Percentiles rank a stretch among this genome's conserved stretches.
phyloP scores from a whole-genome alignment of 768 basidiomycete genomes.

The Mycena amicta region DNA sequence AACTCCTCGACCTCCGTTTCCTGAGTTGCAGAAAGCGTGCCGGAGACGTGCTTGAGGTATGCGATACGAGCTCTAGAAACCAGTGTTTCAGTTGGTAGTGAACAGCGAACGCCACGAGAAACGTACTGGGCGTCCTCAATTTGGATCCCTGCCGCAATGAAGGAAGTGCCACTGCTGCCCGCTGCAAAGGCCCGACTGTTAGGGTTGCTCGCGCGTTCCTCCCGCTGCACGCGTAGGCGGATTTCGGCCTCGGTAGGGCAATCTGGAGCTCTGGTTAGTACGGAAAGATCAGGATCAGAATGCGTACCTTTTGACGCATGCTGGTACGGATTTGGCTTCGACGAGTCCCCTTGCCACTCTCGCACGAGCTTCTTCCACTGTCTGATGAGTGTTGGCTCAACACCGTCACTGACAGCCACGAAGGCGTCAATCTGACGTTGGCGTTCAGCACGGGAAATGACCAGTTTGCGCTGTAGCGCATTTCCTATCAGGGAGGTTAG shows the following conservation, averaged over 20 bases:
- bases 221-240: neutral
- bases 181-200: neutral
- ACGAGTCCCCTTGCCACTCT: neutral
- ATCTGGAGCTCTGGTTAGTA: neutral
- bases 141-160: neutral
- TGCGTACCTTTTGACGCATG: neutral
- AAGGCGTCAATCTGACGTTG: neutral
- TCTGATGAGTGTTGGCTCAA: neutral
- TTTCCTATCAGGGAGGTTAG: neutral
- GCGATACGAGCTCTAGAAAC: neutral
- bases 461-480: neutral
- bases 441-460: neutral
- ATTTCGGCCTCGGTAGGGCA: neutral
- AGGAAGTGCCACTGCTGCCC: neutral
- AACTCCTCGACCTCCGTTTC: conserved; percentile 1
- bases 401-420: neutral
- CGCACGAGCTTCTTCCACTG: neutral
- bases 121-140: neutral
- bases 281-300: no score
- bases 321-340: neutral
- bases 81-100: neutral
- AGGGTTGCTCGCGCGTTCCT: neutral
- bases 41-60: neutral
- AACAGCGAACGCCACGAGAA: neutral
- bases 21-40: neutral